Percentiles rank a stretch among this genome's conserved stretches.
Conservation (phyloP, 164 flowering plant species). For the Cinnamomum micranthum region DNA sequence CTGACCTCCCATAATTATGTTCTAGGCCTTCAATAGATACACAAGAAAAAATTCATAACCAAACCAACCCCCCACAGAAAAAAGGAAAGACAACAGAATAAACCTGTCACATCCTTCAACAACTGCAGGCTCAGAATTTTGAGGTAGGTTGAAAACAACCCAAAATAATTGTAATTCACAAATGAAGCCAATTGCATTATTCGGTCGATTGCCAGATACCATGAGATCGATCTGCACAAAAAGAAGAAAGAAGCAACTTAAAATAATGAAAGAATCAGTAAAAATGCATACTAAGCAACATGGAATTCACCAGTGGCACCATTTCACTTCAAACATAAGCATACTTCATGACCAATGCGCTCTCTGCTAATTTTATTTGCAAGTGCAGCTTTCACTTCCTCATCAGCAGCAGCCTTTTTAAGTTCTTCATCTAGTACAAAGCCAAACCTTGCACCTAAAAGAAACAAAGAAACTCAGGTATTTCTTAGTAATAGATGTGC, state of each 20-base stretch:
- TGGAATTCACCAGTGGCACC: too few species aligned
- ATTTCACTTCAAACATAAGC: conserved; percentile 9
- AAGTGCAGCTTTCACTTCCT: conserved; percentile 77
- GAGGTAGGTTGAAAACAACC: conserved; percentile 69
- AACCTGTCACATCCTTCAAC: conserved; percentile 64
- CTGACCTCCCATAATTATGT: too few species aligned
- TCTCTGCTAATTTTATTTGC: conserved; percentile 87
- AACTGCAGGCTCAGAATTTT: conserved; percentile 37
- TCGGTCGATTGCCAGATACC: conserved; percentile 83
- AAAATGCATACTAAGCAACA: too few species aligned
- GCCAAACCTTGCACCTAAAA: conserved; percentile 87
- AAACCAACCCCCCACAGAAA: too few species aligned
- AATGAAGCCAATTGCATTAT: conserved; percentile 61
- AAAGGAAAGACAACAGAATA: neutral
- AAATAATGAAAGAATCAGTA: too few species aligned
- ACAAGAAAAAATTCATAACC: too few species aligned
- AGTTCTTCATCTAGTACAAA: conserved; percentile 71
- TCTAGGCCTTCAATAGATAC: too few species aligned
- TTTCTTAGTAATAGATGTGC: too few species aligned
- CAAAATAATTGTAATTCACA: conserved; percentile 67
- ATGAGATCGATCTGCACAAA: conserved; percentile 85
- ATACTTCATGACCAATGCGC: conserved; percentile 91
- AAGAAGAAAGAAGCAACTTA: neutral
- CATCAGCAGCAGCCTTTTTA: conserved; percentile 68
- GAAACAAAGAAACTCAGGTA: neutral